Percentiles rank a stretch among this genome's conserved stretches.
Evolutionary conservation across 2,329 filamentous ascomycete genomes (phyloP).

Genomic region (Penicillium capsulatum): DNA sequence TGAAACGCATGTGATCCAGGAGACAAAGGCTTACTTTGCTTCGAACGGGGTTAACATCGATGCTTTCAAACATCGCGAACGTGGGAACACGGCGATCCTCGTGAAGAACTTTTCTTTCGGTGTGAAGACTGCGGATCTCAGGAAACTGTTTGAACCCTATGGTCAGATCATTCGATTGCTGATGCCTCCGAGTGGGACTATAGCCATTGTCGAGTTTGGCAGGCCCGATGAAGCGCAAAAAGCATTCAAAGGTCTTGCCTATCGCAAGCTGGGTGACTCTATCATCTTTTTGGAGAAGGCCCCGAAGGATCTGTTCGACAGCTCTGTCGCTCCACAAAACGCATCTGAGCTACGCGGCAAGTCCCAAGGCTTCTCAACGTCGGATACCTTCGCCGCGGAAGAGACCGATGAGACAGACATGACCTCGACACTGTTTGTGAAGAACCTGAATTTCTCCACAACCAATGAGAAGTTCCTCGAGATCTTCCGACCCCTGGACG

Average conservation of each 20-base stretch:
- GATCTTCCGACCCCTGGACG: constrained; percentile 74
- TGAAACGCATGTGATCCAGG: constrained; percentile 92
- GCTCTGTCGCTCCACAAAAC: constrained; percentile 32
- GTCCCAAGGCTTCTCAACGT: constrained; percentile 41
- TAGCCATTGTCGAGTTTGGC: constrained; percentile 86
- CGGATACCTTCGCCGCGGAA: constrained; percentile 42
- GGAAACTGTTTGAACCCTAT: constrained; percentile 77
- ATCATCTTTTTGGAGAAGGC: constrained; percentile 92
- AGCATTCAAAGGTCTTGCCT: constrained; percentile 80
- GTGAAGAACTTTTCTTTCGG: constrained; percentile 94
- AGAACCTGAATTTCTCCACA: constrained; percentile 90
- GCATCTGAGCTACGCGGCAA: constrained; percentile 30
- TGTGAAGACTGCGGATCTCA: constrained; percentile 72
- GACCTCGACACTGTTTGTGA: constrained; percentile 82
- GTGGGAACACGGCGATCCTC: constrained; percentile 81
- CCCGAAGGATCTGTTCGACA: constrained; percentile 71
- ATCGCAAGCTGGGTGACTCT: constrained; percentile 85
- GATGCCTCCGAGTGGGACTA: constrained; percentile 89
- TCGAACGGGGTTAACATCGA: constrained; percentile 87
- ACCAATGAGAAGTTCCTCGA: constrained; percentile 71
- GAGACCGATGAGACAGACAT: constrained; percentile 45
- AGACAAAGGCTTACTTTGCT: constrained; percentile 87
- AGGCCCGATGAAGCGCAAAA: constrained; percentile 73
- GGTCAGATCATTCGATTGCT: constrained; percentile 76
- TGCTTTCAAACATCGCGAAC: constrained; percentile 78